These are phyloP conservation scores for Pyrus bretschneideri DNA, from an alignment of 306 rosid genomes.

Conservation along the genomic window DNA sequence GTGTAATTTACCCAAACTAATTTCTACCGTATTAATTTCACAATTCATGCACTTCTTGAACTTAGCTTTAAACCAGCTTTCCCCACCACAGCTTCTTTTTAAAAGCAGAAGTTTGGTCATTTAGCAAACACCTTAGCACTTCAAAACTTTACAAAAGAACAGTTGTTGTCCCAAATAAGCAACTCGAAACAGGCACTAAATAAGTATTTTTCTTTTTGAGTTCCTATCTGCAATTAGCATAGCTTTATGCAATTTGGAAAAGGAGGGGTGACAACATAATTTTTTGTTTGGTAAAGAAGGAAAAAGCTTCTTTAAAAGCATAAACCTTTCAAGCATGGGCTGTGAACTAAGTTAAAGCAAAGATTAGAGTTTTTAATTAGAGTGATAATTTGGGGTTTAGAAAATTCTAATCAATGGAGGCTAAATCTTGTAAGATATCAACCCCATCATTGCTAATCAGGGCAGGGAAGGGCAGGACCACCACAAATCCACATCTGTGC, in stretches of 20 bases:
- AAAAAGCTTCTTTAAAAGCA: conserved; percentile 40
- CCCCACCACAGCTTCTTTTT: too few species aligned
- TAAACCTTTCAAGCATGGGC: conserved; percentile 28
- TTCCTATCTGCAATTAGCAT: not conserved
- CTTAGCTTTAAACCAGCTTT: too few species aligned
- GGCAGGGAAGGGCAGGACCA: conserved; percentile 41
- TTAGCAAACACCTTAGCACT: too few species aligned
- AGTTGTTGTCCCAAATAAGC: too few species aligned
- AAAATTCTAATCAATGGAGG: not conserved
- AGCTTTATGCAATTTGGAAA: conserved; percentile 27
- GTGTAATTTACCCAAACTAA: too few species aligned
- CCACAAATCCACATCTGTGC: not conserved
- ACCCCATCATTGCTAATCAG: conserved; percentile 52
- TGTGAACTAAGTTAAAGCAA: conserved; percentile 27
- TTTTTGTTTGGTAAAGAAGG: conserved; percentile 38
- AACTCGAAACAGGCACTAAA: too few species aligned
- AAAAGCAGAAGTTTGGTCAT: too few species aligned
- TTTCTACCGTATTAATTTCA: too few species aligned
- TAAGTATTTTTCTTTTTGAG: not conserved
- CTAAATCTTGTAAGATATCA: conserved; percentile 32
- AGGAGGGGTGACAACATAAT: conserved; percentile 27
- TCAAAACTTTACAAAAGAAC: too few species aligned
- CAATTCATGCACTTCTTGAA: too few species aligned
- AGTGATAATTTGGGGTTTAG: not conserved
- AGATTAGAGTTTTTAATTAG: not conserved